Evolutionary conservation across 805 yeast species (phyloP).

Genomic region (Scheffersomyces ergatensis): DNA sequence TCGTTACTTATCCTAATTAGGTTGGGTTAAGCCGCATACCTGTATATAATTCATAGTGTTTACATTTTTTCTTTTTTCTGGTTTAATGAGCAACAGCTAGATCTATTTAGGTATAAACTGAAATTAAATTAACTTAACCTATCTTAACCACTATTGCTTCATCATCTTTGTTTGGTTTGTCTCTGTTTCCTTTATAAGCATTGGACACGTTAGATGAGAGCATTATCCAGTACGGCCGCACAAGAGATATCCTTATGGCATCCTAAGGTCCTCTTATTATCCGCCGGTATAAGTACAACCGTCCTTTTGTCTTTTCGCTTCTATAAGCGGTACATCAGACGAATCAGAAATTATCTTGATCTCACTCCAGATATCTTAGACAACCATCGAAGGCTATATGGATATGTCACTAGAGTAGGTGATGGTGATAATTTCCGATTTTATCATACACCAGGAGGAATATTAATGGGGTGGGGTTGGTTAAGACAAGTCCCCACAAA

Average conservation of each 20-base stretch:
- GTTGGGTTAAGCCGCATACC: no score
- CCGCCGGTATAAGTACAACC: conserved; percentile 31
- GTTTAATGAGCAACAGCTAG: no score
- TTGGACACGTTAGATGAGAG: neutral
- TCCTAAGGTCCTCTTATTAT: conserved; percentile 37
- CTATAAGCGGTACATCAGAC: conserved; percentile 30
- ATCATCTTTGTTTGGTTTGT: no score
- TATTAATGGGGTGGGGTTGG: conserved; percentile 92
- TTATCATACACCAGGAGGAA: conserved; percentile 92
- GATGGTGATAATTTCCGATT: conserved; percentile 95
- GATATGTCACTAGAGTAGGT: conserved; percentile 86
- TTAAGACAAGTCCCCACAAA: conserved; percentile 60
- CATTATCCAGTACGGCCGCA: neutral
- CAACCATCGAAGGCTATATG: conserved; percentile 36
- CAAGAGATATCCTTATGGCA: conserved; percentile 25
- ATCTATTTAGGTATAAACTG: no score
- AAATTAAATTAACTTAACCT: no score
- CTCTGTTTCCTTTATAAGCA: no score
- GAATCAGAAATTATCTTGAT: conserved; percentile 36
- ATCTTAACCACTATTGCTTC: no score
- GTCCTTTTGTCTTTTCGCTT: conserved; percentile 26
- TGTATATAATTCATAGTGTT: no score
- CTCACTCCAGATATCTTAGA: conserved; percentile 34
- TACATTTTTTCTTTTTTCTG: no score
- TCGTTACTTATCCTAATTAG: no score